Evolutionary conservation across 2,329 filamentous ascomycete genomes (phyloP).

Genomic region (Daldinia eschscholtzii): DNA sequence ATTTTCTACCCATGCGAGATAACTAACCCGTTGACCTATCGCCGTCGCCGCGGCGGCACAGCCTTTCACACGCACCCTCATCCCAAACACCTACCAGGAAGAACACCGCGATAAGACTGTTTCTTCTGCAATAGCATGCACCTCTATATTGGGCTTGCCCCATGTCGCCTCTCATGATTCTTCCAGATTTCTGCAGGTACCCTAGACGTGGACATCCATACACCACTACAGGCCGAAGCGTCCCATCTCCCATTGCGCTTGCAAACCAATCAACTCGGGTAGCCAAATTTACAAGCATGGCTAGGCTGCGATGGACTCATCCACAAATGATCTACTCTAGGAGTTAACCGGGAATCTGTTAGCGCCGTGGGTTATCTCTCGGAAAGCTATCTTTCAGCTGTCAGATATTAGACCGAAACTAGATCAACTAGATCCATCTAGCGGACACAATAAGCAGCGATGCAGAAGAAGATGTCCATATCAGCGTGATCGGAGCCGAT

Average conservation of each 20-base stretch:
- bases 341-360: constrained; percentile 33
- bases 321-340: constrained; percentile 39
- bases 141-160: constrained; percentile 30
- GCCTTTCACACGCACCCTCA: constrained; percentile 17
- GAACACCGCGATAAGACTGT: constrained; percentile 33
- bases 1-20: constrained; percentile 40
- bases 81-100: constrained; percentile 24
- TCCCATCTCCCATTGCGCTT: constrained; percentile 41
- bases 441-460: constrained; percentile 29
- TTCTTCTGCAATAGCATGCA: constrained; percentile 42
- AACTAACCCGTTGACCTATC: constrained; percentile 33
- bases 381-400: constrained; percentile 39
- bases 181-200: constrained; percentile 49
- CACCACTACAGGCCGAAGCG: constrained; percentile 37
- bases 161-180: constrained; percentile 35
- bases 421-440: constrained; percentile 27
- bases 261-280: constrained; percentile 37
- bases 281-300: constrained; percentile 32
- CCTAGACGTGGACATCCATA: constrained; percentile 41
- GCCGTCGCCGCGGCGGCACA: constrained; percentile 30
- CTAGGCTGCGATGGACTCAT: constrained; percentile 35
- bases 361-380: constrained; percentile 36
- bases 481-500: constrained; percentile 42
- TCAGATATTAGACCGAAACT: constrained; percentile 40
- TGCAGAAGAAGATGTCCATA: constrained; percentile 19